Evolutionary conservation across 768 basidiomycete species (phyloP).

Genomic region (Kwoniella mangroviensis): DNA sequence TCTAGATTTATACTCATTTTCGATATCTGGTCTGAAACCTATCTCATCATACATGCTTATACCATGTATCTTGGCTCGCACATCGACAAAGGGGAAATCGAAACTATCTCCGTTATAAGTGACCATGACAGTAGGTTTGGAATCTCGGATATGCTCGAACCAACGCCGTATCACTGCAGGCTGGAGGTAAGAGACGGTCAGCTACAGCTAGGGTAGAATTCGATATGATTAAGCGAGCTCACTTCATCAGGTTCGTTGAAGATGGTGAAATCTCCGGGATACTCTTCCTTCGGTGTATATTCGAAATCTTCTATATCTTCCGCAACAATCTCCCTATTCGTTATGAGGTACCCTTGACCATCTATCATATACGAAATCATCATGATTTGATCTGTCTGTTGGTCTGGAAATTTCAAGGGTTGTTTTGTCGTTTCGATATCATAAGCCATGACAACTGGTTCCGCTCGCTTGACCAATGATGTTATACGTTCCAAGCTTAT

Average conservation of each 20-base stretch:
- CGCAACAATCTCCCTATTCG: conserved; percentile 93
- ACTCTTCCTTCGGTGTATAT: conserved; percentile 97
- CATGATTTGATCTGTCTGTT: conserved; percentile 96
- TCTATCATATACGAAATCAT: conserved; percentile 99
- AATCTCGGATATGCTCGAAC: conserved; percentile 90
- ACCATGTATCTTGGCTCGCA: conserved; percentile 80
- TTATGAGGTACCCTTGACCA: conserved; percentile 90
- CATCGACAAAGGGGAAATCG: conserved; percentile 95
- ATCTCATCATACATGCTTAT: conserved; percentile 97
- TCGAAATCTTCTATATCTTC: conserved; percentile 99
- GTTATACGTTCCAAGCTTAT: conserved; percentile 72
- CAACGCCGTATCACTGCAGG: conserved; percentile 80
- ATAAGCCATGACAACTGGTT: conserved; percentile 97
- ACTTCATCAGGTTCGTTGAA: conserved; percentile 96
- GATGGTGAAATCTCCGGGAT: conserved; percentile 92
- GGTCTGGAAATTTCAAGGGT: conserved; percentile 99
- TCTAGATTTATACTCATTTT: conserved; percentile 93
- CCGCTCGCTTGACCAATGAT: conserved; percentile 94
- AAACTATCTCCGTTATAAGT: conserved; percentile 99
- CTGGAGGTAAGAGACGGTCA: conserved; percentile 58
- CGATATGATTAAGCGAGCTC: conserved; percentile 24
- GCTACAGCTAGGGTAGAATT: neutral
- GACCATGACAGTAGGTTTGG: conserved; percentile 94
- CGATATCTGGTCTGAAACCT: conserved; percentile 86
- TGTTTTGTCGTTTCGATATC: conserved; percentile 99